Evolutionary conservation across 2,329 filamentous ascomycete genomes (phyloP).

Genomic region (Aspergillus tamarii): DNA sequence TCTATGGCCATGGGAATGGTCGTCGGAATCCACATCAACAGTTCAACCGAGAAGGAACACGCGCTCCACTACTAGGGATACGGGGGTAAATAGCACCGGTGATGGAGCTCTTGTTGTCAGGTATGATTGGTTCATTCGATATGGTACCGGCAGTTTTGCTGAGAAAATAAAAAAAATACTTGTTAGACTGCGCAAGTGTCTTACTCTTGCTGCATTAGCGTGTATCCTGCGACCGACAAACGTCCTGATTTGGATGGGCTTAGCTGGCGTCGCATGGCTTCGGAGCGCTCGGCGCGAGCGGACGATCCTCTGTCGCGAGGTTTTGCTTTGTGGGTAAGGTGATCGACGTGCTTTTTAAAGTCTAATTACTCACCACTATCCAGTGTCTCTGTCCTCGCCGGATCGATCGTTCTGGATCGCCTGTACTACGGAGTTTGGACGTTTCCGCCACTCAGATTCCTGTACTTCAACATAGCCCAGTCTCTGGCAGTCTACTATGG

Average conservation of each 20-base stretch:
- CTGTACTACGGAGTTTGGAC: slow-evolving; percentile 84
- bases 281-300: slow-evolving; percentile 48
- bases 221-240: slow-evolving; percentile 91
- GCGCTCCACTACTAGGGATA: background rate
- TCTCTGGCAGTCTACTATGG: slow-evolving; percentile 93
- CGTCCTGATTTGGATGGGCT: slow-evolving; percentile 75
- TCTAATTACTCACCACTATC: slow-evolving; percentile 17
- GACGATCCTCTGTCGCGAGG: slow-evolving; percentile 64
- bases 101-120: slow-evolving; percentile 22
- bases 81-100: background rate
- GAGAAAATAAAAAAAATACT: background rate
- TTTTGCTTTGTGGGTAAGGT: slow-evolving; percentile 59
- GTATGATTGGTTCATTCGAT: slow-evolving; percentile 22
- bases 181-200: slow-evolving; percentile 62
- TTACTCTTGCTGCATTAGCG: slow-evolving; percentile 77
- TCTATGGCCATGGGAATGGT: slow-evolving; percentile 84
- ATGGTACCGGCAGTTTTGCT: background rate
- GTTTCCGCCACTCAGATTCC: slow-evolving; percentile 82
- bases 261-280: slow-evolving; percentile 61
- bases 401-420: slow-evolving; percentile 71
- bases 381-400: slow-evolving; percentile 60
- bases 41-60: slow-evolving; percentile 29
- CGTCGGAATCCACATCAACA: slow-evolving; percentile 46
- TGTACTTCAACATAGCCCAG: slow-evolving; percentile 88
- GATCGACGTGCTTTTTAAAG: background rate